Base-by-base conservation (phyloP, 2,329 filamentous ascomycete species). In the Sporothrix brunneoviolacea region DNA sequence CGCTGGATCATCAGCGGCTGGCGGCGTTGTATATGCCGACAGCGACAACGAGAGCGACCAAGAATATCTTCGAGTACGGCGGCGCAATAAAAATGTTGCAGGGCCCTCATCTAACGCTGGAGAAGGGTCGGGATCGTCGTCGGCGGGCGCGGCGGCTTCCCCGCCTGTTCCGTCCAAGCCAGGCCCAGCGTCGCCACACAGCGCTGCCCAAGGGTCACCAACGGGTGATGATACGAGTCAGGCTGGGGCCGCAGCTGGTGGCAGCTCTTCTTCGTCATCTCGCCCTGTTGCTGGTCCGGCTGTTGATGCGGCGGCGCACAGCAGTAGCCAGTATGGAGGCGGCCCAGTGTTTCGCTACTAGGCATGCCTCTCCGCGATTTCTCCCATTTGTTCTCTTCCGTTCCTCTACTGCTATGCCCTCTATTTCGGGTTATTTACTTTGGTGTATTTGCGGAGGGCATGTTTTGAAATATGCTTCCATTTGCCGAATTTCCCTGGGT, bases 1-100 rank as follows among this genome's bases (percentile, higher is more conserved):
- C 8, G 36, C 38, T 3, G 40, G 37, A 6, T 9, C 15, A 28
- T 19, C 35, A 32, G 27, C 36, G 12, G 46, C 35, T 13, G 46
- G 35, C 10, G 13, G 15, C 15, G 35, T 44, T 3, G 33, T 43
- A 1, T 54, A 52, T 19, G 43, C 44, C 8, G 40, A 50, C 21
- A 54, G 49, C 40, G 50, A 56, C 12, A 22, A 49, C 36, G 35
- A 43, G 8, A 50, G 45, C 28, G 52, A 56, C 35, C 49, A 55
- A 9, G 54, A 53, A 41, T 55, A 54, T 15, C 37, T 55, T n/a
- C 51, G 51, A 12, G 21, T 8, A 16, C 41, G n/a, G 36, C 45
- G 51, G n/a, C 48, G 54, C 24, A 41, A 37, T 41, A 53, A 53
- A 30, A 40, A 16, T 12, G 19, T 30, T 37, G 50, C 8, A 13